Base-by-base conservation (phyloP, 139 green algal species). In the Zygnema cylindricum region DNA sequence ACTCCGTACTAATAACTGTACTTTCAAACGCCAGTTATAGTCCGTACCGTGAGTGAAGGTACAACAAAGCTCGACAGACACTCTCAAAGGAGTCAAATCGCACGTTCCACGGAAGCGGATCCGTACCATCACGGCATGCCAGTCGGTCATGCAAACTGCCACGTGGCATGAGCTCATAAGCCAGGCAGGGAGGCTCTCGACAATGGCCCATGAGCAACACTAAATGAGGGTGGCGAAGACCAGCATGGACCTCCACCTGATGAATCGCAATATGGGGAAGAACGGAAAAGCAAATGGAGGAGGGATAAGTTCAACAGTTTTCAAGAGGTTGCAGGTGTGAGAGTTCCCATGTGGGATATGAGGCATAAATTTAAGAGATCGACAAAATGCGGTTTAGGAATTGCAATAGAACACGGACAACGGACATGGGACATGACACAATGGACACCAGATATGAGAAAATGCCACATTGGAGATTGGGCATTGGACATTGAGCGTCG, bases 171-270 rank as follows among this genome's bases (percentile, higher is more conserved):
- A 92, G 77, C 90, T 95, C 93, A 86, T 95, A 95, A 81, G 95
- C 93, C 55, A 95, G 88, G 23, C 89, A 91, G 76, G 90, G 92
- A 39, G 88, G 86, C 30, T 94, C 92, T 30, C 88, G 86, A 90
- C 93, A 95, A 49, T 77, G 78, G 43, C 93, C 93, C 1, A 95
- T 92, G 25, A 95, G 90, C 84, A 94, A 85, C 83, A 95, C 92
- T 22, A 95, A 90, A 88, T 94, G 88, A 0, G 93, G 93, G 84
- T 95, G 93, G 78, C 94, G 93, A 84, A 95, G 82, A 3, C 38
- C 71, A 25, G 71, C 38, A 54, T 79, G 71, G 11, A 54, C 7
- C 71, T 43, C 38, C 71, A 79, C 36, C 71, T 79, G 71, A 7
- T n/a, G n/a, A n/a, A n/a, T 55, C 1, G 71, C 38, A 38, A 38